Evolutionary conservation across 2,329 filamentous ascomycete species (phyloP), one percentile per base, ranked within the genome.

Genomic region (Cercospora citrullina): DNA sequence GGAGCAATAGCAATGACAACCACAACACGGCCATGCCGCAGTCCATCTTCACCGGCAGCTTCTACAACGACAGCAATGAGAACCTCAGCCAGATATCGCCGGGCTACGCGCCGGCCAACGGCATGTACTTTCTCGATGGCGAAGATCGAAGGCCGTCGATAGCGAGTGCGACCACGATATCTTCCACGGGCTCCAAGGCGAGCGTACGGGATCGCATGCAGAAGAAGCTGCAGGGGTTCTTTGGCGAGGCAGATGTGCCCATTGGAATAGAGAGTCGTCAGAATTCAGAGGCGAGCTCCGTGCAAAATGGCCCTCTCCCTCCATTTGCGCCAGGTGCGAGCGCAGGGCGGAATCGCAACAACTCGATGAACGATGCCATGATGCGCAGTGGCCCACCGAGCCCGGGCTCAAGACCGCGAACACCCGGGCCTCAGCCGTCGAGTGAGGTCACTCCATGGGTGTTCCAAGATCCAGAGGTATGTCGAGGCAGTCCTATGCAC

Each of bases 371-470:
- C 74, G 90, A 89, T 71, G 84, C 89, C 69, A 75, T 80, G 60
- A 73, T 77, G 60, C 90, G 81, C 68, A 80, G 80, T 61, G 76
- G 82, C 51, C 80, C 94, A 71, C 86, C 85, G 57, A 96, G 94
- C 63, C 93, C 93, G 48, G 88, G 87, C 33, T 93, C 91, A 30
- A 86, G 92, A 72, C 92, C 94, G 59, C 87, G 91, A 74, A 96
- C 92, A n/a, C 93, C 94, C 33, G 69, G 59, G 18, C 73, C 74
- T 5, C 73, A 71, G 36, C 76, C 77, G n/a, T 76, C 75, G 51
- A 95, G 92, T 76, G 94, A 98, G 80, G 93, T 99, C 67, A 95
- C 96, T 45, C 95, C 95, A n/a, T 99, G 97, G 86, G 86, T 96
- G 70, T 98, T 95, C 78, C 95, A 98, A 80, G 76, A 79, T 72